Base-by-base conservation (phyloP, 2,329 filamentous ascomycete genomes). In the Penicillium sp. region DNA sequence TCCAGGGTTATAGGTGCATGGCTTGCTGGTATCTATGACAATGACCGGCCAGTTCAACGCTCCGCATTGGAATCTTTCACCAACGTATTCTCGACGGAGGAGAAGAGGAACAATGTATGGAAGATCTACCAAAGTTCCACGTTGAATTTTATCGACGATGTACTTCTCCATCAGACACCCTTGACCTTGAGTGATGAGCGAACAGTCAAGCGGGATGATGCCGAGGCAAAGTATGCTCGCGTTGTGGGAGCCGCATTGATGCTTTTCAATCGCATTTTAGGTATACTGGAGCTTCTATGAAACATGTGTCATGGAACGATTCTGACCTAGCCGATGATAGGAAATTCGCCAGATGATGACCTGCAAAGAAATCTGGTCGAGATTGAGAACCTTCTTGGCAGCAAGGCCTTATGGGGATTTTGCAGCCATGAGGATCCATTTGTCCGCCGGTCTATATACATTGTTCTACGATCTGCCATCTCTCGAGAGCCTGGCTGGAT, bases 141-240 rank as follows among this genome's bases (percentile, higher is more conserved):
- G 43, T 79, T 98, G 56, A 86, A 92, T 49, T 97, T 91, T 73
- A 91, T 91, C 56, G 85, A 84, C 55, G 86, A 91, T 68, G 91
- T 91, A 5, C 84, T 95, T 43, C 76, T 85, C 47, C 85, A 88
- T 53, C 95, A 99, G 74, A 93, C 89, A 0, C 75, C 88, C 3
- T 83, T 88, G 35, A 96, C 91, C 0, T 79, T 99, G 35, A 98
- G 93, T 70, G 95, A 99, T 70, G 90, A 96, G 75, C 84, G 93
- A 24, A 91, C 87, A 1, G 90, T 92, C 3, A 95, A 86, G 57
- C 77, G 84, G 9, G 93, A 98, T 64, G 95, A 99, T 71, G 87
- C 91, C 4, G 85, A 92, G 63, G 85, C 89, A 19, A 97, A 96
- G 67, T 95, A 96, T 75, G 85, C 87, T 59, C 84, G 95, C 47